phyloP scores from a whole-genome alignment of 805 yeast genomes.

The Kodamaea fukazawae region DNA sequence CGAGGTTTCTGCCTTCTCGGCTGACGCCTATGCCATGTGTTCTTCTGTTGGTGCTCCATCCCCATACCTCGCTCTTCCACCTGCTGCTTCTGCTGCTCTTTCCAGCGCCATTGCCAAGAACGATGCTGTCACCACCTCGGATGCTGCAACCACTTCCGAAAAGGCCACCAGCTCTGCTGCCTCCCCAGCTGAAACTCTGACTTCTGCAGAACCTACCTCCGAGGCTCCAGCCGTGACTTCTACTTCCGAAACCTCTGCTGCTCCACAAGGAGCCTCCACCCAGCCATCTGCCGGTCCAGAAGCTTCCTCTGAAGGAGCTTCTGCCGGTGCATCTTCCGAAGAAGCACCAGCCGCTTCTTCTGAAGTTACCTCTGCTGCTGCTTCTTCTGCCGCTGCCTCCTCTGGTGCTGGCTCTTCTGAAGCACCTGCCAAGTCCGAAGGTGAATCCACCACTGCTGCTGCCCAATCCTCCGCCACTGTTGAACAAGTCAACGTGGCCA shows the following conservation, averaged over 20 bases:
- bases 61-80: constrained; percentile 32
- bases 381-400: constrained; percentile 8
- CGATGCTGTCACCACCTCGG: constrained; percentile 1
- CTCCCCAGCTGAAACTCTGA: constrained; percentile 6
- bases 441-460: constrained; percentile 7
- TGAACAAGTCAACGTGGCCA: constrained; percentile 15
- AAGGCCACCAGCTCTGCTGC: constrained; percentile 5
- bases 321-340: constrained; percentile 1
- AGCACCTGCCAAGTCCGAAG: constrained; percentile 1
- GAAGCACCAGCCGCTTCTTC: constrained; percentile 2
- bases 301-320: constrained; percentile 4
- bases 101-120: constrained; percentile 24
- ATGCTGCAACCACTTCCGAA: constrained; percentile 9
- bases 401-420: constrained; percentile 4
- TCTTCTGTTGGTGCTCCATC: constrained; percentile 33
- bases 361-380: constrained; percentile 7
- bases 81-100: constrained; percentile 22
- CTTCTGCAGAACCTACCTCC: constrained; percentile 7
- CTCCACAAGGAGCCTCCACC: too few species aligned
- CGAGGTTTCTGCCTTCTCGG: constrained; percentile 25
- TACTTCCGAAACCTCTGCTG: not conserved
- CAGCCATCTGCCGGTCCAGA: too few species aligned
- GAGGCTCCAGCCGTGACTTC: constrained; percentile 6
- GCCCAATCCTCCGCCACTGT: constrained; percentile 6
- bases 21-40: constrained; percentile 33